These are phyloP conservation scores for Tephrocybe sp. DNA, from an alignment of 768 basidiomycete species.

Conservation along the genomic window DNA sequence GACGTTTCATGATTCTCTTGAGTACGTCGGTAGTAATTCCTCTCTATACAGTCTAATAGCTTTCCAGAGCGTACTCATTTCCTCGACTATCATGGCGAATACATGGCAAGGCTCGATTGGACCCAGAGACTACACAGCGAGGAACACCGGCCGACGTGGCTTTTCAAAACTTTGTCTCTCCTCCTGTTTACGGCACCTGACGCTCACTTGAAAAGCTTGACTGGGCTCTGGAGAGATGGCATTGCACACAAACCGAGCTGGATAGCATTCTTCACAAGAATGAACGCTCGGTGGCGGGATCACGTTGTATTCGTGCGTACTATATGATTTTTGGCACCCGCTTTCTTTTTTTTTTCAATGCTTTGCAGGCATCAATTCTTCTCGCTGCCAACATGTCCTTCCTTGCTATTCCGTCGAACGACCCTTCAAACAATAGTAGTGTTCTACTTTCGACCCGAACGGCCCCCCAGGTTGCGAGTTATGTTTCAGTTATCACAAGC, in stretches of 20 bases:
- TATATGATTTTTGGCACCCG: background rate
- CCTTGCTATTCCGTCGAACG: slow-evolving; percentile 42
- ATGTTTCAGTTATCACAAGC: background rate
- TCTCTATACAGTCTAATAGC: background rate
- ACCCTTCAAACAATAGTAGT: slow-evolving; percentile 27
- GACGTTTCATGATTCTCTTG: slow-evolving; percentile 10
- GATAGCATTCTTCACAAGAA: slow-evolving; percentile 31
- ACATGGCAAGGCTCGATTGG: slow-evolving; percentile 35
- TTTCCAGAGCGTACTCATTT: slow-evolving; percentile 22
- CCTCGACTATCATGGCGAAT: slow-evolving; percentile 40
- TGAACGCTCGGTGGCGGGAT: slow-evolving; percentile 23
- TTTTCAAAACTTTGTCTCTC: no score
- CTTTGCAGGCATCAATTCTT: slow-evolving; percentile 17
- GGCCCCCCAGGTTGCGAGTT: background rate
- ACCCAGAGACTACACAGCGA: slow-evolving; percentile 27
- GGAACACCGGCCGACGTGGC: slow-evolving; percentile 28
- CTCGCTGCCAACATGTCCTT: slow-evolving; percentile 48
- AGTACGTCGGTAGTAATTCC: background rate
- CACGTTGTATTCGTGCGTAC: slow-evolving; percentile 1
- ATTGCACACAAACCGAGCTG: slow-evolving; percentile 34
- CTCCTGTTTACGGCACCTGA: no score
- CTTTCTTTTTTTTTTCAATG: background rate
- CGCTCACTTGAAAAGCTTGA: no score
- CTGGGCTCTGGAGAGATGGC: slow-evolving; percentile 16
- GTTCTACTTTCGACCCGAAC: slow-evolving; percentile 13